phyloP scores from a whole-genome alignment of 2,329 filamentous ascomycete species.

The Pyrenochaeta sp. region DNA sequence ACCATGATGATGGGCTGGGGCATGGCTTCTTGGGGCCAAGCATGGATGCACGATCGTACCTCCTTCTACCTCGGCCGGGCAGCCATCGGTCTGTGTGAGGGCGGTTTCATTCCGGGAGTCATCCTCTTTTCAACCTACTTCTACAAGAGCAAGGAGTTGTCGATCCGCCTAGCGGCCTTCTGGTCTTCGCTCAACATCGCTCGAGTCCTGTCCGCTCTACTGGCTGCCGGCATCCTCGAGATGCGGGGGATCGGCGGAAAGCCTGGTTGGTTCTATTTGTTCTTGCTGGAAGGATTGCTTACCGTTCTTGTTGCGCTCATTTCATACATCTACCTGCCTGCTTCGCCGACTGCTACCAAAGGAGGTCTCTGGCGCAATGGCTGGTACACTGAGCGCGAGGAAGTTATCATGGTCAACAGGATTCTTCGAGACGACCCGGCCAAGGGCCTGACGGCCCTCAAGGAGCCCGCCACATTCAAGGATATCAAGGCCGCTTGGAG shows the following conservation, averaged over 20 bases:
- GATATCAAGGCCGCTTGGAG: constrained; percentile 59
- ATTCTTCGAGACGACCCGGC: constrained; percentile 63
- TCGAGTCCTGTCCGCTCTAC: constrained; percentile 62
- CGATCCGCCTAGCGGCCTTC: constrained; percentile 71
- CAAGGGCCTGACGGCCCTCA: constrained; percentile 65
- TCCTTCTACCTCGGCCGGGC: constrained; percentile 52
- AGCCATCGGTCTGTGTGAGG: constrained; percentile 53
- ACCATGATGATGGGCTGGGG: constrained; percentile 55
- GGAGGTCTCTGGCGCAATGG: constrained; percentile 57
- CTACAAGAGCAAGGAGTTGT: constrained; percentile 74
- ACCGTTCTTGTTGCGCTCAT: constrained; percentile 38
- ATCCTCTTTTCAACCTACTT: constrained; percentile 76
- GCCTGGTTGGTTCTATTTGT: constrained; percentile 64
- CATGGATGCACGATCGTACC: constrained; percentile 63
- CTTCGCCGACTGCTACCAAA: constrained; percentile 59
- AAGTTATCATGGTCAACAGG: constrained; percentile 72
- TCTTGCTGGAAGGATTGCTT: constrained; percentile 49
- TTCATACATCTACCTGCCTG: constrained; percentile 46
- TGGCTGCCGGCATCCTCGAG: constrained; percentile 62
- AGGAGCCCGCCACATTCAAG: constrained; percentile 57
- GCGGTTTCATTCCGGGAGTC: constrained; percentile 66
- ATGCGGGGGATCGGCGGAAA: constrained; percentile 58
- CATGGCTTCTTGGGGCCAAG: constrained; percentile 67
- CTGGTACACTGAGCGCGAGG: constrained; percentile 71
- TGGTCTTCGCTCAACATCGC: constrained; percentile 70